Percentiles rank a stretch among this genome's conserved stretches.
These are phyloP conservation scores for Debaryomyces tyrocola DNA, from an alignment of 805 yeast species.

Conservation along the genomic window DNA sequence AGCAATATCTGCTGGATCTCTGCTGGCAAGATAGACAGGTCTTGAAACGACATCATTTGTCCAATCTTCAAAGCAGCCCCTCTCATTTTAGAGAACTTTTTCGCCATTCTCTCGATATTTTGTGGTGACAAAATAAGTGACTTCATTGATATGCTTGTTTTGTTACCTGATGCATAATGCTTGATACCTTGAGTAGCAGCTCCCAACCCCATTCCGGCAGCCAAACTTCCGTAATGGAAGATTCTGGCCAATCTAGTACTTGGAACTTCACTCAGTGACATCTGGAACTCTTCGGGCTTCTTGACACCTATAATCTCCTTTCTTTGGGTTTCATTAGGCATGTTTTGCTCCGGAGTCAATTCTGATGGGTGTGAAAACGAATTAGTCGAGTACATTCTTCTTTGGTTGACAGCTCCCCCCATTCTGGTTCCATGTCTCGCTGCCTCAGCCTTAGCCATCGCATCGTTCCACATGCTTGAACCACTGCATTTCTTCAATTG, in stretches of 20 bases:
- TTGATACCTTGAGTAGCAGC: constrained; percentile 77
- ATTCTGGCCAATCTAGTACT: constrained; percentile 82
- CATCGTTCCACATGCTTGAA: constrained; percentile 24
- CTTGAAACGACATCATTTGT: constrained; percentile 96
- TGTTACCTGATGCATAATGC: constrained; percentile 58
- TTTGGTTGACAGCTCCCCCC: constrained; percentile 2
- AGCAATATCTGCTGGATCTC: constrained; percentile 80
- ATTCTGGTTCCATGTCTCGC: constrained; percentile 5
- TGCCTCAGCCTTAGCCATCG: constrained; percentile 2
- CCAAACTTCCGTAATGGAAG: constrained; percentile 89
- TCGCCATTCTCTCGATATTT: constrained; percentile 85
- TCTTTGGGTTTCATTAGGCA: not conserved
- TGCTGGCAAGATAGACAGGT: constrained; percentile 75
- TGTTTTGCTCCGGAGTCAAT: constrained; percentile 1
- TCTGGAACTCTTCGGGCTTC: constrained; percentile 33
- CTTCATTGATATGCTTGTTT: constrained; percentile 47
- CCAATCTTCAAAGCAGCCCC: constrained; percentile 99
- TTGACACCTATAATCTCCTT: constrained; percentile 18
- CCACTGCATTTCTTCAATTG: constrained; percentile 21
- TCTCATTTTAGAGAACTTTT: constrained; percentile 88
- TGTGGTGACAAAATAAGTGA: constrained; percentile 70
- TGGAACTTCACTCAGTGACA: constrained; percentile 76
- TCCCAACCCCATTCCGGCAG: constrained; percentile 87
- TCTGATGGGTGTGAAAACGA: constrained; percentile 8
- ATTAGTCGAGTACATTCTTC: constrained; percentile 15